Percentiles rank a stretch among this genome's conserved stretches.
Conservation (phyloP, 495 filamentous ascomycete species). For the Apiosordaria backusii region DNA sequence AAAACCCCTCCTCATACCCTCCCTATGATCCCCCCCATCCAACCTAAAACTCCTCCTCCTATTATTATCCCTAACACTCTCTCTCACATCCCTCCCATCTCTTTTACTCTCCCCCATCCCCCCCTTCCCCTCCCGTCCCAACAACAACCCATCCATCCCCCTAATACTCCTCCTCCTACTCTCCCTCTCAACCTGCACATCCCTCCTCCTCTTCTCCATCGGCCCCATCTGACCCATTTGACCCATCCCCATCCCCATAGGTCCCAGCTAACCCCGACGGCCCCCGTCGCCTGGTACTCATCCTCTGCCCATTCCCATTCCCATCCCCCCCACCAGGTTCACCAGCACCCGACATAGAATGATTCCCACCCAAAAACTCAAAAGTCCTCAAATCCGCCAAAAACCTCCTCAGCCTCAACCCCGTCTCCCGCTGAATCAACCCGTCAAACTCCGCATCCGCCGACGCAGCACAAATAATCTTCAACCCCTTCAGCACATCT, state of each 20-base stretch:
- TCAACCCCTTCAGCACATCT: slow-evolving; percentile 47
- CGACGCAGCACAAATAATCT: slow-evolving; percentile 47
- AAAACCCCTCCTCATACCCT: neutral
- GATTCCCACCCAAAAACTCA: slow-evolving; percentile 33
- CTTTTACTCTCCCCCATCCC: neutral
- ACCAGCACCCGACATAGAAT: too few species aligned
- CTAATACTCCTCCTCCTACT: slow-evolving; percentile 1
- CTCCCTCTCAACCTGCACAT: slow-evolving; percentile 9
- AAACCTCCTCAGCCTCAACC: slow-evolving; percentile 44
- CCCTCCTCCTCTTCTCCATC: neutral
- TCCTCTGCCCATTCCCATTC: neutral
- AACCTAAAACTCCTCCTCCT: neutral
- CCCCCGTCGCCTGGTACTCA: neutral
- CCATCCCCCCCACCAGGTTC: too few species aligned
- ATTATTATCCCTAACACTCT: neutral
- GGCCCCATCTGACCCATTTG: neutral
- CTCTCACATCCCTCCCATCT: neutral
- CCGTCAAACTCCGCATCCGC: slow-evolving; percentile 45
- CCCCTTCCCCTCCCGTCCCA: neutral
- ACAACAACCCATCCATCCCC: neutral
- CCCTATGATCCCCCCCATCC: neutral
- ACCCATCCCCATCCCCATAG: neutral
- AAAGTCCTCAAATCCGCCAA: slow-evolving; percentile 46
- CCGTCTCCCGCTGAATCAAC: slow-evolving; percentile 43
- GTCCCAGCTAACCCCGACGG: too few species aligned